Percentiles rank a stretch among this genome's conserved stretches.
These are phyloP conservation scores for Ramalina peruviana DNA, from an alignment of 495 filamentous ascomycete species.

Conservation along the genomic window DNA sequence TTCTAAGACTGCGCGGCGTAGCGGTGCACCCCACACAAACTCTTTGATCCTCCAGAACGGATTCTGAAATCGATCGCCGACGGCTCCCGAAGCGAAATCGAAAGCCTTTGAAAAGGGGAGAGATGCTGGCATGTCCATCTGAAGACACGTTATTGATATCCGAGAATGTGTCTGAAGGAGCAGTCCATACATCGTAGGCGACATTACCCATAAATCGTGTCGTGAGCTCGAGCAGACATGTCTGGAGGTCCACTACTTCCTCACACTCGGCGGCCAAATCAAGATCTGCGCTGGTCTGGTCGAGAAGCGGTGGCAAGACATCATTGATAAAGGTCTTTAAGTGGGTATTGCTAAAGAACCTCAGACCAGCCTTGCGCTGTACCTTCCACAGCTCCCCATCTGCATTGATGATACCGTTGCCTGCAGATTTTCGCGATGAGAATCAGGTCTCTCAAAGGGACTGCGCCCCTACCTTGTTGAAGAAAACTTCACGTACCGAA, in stretches of 20 bases:
- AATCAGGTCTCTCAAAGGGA: neutral
- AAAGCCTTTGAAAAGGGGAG: constrained; percentile 43
- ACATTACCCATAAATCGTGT: constrained; percentile 46
- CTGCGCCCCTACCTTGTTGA: neutral
- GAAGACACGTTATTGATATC: neutral
- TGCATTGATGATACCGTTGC: constrained; percentile 48
- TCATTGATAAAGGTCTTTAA: constrained; percentile 40
- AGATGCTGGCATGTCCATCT: constrained; percentile 46
- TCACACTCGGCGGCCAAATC: constrained; percentile 10
- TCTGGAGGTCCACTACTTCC: constrained; percentile 34
- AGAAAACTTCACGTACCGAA: constrained; percentile 28
- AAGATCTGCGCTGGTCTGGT: constrained; percentile 25
- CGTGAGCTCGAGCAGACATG: constrained; percentile 43
- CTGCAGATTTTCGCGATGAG: constrained; percentile 13
- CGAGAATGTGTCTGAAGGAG: neutral
- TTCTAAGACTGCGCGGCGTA: constrained; percentile 30
- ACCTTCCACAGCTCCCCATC: constrained; percentile 47
- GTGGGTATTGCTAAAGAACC: constrained; percentile 43
- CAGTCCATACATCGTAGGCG: constrained; percentile 37
- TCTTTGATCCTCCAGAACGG: constrained; percentile 44
- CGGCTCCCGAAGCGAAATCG: constrained; percentile 43
- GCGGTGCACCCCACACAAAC: constrained; percentile 28
- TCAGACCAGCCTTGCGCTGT: constrained; percentile 43
- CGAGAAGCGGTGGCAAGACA: constrained; percentile 36
- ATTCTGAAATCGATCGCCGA: constrained; percentile 46